A percentile compares a stretch with the other conserved stretches of the same genome.
Conservation (phyloP, 2,329 filamentous ascomycete species). For the Zymoseptoria crescenta region DNA sequence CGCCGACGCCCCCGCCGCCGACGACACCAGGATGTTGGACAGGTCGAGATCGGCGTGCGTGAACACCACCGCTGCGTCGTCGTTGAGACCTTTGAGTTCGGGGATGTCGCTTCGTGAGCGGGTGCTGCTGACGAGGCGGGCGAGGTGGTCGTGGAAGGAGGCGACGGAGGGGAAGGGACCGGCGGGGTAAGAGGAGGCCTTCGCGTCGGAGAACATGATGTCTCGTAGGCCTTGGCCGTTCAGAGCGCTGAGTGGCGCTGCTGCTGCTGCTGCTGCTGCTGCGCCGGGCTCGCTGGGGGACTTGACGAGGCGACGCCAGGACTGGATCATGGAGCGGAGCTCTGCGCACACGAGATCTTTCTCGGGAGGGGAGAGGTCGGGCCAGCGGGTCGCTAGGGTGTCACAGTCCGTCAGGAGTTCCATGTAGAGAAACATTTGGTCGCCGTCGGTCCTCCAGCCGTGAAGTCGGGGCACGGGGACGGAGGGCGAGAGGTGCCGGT, state of each 20-base stretch:
- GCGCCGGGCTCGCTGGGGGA: not conserved
- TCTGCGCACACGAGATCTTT: not conserved
- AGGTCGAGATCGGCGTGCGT: slow-evolving; percentile 45
- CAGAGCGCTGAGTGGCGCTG: not conserved
- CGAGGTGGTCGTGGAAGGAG: slow-evolving; percentile 2
- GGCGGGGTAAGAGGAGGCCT: not conserved
- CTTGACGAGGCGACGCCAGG: not conserved
- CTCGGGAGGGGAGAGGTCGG: not conserved
- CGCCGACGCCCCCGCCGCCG: too few species aligned
- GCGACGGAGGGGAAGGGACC: not conserved
- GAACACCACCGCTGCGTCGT: slow-evolving; percentile 22
- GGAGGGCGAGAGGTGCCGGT: not conserved
- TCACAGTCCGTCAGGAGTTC: not conserved
- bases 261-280: not conserved
- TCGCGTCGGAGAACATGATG: not conserved
- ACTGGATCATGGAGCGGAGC: not conserved
- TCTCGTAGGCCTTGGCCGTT: not conserved
- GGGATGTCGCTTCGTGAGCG: not conserved
- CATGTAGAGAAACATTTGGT: slow-evolving; percentile 4
- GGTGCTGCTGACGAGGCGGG: not conserved
- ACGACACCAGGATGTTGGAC: slow-evolving; percentile 35
- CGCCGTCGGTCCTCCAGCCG: not conserved
- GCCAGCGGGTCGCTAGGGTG: not conserved
- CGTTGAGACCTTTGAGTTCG: slow-evolving; percentile 1
- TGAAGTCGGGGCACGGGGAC: slow-evolving; percentile 1